Conservation (phyloP, 2,329 filamentous ascomycete genomes). For the Phialophora chinensis region DNA sequence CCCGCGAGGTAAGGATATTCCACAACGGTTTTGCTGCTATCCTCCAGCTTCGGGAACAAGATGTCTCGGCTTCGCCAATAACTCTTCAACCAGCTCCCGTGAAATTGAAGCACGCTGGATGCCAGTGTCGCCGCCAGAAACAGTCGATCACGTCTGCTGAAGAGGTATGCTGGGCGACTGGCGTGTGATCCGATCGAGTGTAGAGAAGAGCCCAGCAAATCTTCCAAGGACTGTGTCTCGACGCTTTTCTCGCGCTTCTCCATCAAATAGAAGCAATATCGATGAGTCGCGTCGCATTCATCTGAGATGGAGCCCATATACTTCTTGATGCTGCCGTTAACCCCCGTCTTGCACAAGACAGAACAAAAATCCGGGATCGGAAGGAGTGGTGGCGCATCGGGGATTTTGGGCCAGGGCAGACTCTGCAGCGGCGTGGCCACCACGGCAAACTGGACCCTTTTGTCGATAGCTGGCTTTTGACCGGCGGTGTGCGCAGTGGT, state of each 20-base stretch:
- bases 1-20: conserved; percentile 19
- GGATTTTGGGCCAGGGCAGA: conserved; percentile 8
- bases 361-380: conserved; percentile 21
- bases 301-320: conserved; percentile 18
- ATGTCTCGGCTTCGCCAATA: conserved; percentile 26
- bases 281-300: conserved; percentile 1
- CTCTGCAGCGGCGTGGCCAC: neutral
- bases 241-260: conserved; percentile 6
- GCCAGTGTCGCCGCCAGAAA: conserved; percentile 27
- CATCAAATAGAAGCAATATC: conserved; percentile 10
- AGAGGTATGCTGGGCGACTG: conserved; percentile 3
- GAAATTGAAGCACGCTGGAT: conserved; percentile 24
- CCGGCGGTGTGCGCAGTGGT: neutral
- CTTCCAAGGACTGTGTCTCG: conserved; percentile 12
- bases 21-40: neutral
- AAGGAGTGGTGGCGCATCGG: neutral
- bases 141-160: conserved; percentile 26
- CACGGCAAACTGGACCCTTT: conserved; percentile 12
- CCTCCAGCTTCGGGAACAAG: conserved; percentile 13
- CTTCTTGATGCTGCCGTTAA: neutral
- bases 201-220: neutral
- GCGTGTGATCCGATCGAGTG: neutral
- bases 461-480: neutral
- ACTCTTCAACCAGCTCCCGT: conserved; percentile 23
- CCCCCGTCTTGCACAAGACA: neutral